phyloP scores from a whole-genome alignment of 2,329 filamentous ascomycete genomes.

The Botrytis aclada region DNA sequence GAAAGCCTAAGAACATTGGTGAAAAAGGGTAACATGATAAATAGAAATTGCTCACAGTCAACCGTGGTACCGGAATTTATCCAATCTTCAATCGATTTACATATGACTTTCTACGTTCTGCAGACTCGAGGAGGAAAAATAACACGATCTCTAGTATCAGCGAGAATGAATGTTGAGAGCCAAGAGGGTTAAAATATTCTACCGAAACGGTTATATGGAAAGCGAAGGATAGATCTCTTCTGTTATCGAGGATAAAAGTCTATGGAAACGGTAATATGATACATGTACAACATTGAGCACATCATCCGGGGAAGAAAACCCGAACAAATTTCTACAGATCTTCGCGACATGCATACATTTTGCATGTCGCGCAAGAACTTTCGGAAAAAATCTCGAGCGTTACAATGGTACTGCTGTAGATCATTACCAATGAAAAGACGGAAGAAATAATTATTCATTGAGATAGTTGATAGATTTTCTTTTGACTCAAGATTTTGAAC shows the following conservation, averaged over 20 bases:
- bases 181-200: background rate
- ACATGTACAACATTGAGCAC: background rate
- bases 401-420: background rate
- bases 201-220: background rate
- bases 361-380: background rate
- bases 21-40: background rate
- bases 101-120: background rate
- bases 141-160: background rate
- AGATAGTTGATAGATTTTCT: background rate
- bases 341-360: background rate
- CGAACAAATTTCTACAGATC: background rate
- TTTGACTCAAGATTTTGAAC: background rate
- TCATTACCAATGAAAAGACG: background rate
- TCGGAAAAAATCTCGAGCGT: background rate
- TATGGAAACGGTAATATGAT: background rate
- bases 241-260: background rate
- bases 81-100: background rate
- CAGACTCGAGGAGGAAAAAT: background rate
- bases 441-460: background rate
- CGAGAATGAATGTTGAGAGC: background rate
- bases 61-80: conserved; percentile 3
- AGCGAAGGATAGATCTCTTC: background rate
- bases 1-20: background rate
- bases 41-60: background rate
- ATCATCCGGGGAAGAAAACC: background rate